Percentiles rank a stretch among this genome's conserved stretches.
Evolutionary conservation across 306 rosid species (phyloP).

Genomic region (Medicago arabica): DNA sequence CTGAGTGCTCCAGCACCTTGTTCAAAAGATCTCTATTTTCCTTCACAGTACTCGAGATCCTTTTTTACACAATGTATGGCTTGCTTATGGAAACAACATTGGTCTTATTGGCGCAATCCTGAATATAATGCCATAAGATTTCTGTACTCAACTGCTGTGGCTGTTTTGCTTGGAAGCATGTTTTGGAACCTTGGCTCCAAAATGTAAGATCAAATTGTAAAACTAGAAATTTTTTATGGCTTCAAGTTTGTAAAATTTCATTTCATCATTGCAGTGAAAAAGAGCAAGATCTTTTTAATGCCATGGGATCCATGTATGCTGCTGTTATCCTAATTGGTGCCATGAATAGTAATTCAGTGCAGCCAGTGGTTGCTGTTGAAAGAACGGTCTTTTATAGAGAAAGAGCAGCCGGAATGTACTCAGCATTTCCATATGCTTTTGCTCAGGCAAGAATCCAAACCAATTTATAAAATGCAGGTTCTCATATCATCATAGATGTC

Average conservation of each 20-base stretch:
- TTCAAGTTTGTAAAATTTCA: neutral
- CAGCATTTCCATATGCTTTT: constrained; percentile 66
- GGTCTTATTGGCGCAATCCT: constrained; percentile 70
- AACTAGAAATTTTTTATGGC: neutral
- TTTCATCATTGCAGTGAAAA: constrained; percentile 40
- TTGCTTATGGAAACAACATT: constrained; percentile 67
- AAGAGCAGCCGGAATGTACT: constrained; percentile 69
- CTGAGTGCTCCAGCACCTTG: constrained; percentile 56
- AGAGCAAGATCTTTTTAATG: constrained; percentile 56
- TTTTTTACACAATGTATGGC: constrained; percentile 58
- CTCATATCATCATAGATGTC: too few relatives aligned
- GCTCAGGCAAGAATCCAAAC: constrained; percentile 52
- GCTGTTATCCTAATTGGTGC: constrained; percentile 58
- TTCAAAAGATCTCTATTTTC: constrained; percentile 57
- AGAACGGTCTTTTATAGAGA: constrained; percentile 64
- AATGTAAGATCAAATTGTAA: constrained; percentile 49
- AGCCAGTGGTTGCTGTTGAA: constrained; percentile 59
- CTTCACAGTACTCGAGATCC: constrained; percentile 52
- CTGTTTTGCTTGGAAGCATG: constrained; percentile 60
- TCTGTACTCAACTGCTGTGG: constrained; percentile 41
- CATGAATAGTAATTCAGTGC: constrained; percentile 51
- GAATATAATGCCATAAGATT: constrained; percentile 52
- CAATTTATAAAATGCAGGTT: neutral
- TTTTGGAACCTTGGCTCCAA: constrained; percentile 70
- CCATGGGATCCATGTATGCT: constrained; percentile 70